A percentile compares a stretch with the other conserved stretches of the same genome.
These are phyloP conservation scores for Pholiota microspora DNA, from an alignment of 768 basidiomycete genomes.

Conservation along the genomic window DNA sequence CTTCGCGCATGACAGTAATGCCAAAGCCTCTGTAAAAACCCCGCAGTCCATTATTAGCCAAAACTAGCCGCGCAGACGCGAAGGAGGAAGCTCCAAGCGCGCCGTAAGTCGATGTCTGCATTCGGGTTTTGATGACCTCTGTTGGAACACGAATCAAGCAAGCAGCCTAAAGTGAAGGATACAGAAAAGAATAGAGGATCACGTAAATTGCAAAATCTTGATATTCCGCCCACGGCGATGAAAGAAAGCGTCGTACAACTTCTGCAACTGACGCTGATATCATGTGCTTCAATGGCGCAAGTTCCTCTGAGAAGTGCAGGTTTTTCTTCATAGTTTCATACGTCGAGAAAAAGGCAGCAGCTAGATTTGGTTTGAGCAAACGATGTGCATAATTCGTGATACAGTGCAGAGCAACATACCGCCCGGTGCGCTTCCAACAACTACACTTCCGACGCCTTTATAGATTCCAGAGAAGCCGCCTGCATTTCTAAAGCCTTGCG, in stretches of 20 bases:
- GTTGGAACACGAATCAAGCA: slow-evolving; percentile 94
- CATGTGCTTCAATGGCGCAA: slow-evolving; percentile 62
- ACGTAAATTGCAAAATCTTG: slow-evolving; percentile 25
- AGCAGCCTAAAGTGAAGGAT: slow-evolving; percentile 53
- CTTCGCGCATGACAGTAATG: slow-evolving; percentile 64
- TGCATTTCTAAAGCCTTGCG: slow-evolving; percentile 78
- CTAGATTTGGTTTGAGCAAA: slow-evolving; percentile 37
- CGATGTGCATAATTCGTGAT: background rate
- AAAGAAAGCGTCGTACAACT: slow-evolving; percentile 42
- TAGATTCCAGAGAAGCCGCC: slow-evolving; percentile 93
- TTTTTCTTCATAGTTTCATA: slow-evolving; percentile 85
- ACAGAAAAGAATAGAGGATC: slow-evolving; percentile 11
- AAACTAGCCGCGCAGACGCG: slow-evolving; percentile 52
- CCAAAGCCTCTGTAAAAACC: slow-evolving; percentile 89
- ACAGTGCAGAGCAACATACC: slow-evolving; percentile 44
- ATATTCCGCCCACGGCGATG: slow-evolving; percentile 47
- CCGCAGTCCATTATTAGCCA: slow-evolving; percentile 58
- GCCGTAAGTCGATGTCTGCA: slow-evolving; percentile 80
- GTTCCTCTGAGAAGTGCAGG: slow-evolving; percentile 59
- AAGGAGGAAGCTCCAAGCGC: slow-evolving; percentile 55
- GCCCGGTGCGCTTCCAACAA: slow-evolving; percentile 93
- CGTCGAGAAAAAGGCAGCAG: slow-evolving; percentile 91
- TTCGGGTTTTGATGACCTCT: slow-evolving; percentile 93
- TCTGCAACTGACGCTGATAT: slow-evolving; percentile 58
- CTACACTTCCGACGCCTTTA: slow-evolving; percentile 90